Conservation (phyloP, 2,329 filamentous ascomycete genomes). For the Xylariaceae sp. region DNA sequence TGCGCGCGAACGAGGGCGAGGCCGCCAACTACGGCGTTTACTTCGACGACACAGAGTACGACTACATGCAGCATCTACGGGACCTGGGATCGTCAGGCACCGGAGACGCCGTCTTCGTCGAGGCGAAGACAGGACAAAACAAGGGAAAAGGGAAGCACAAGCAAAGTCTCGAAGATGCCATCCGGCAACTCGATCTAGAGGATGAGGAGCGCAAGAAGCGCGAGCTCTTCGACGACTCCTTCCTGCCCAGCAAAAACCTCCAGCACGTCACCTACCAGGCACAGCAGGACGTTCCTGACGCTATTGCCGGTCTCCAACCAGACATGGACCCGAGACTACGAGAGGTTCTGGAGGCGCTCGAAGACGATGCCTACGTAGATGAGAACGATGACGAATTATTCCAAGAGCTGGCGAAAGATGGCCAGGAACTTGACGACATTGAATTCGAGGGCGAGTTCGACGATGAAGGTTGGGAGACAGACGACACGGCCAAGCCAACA, state of each 20-base stretch:
- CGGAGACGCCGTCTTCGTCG: slow-evolving; percentile 78
- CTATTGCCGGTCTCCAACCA: slow-evolving; percentile 88
- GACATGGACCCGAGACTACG: slow-evolving; percentile 94
- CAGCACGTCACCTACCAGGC: slow-evolving; percentile 78
- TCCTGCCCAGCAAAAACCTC: slow-evolving; percentile 76
- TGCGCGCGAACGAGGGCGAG: slow-evolving; percentile 90
- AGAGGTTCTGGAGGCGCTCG: slow-evolving; percentile 87
- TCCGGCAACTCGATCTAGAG: slow-evolving; percentile 58
- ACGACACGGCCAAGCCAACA: slow-evolving; percentile 78
- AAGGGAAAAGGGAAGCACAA: slow-evolving; percentile 73
- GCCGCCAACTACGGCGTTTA: slow-evolving; percentile 91
- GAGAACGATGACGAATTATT: slow-evolving; percentile 82
- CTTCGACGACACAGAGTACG: slow-evolving; percentile 92
- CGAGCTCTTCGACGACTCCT: slow-evolving; percentile 66
- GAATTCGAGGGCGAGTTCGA: slow-evolving; percentile 70
- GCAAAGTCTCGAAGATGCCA: slow-evolving; percentile 74
- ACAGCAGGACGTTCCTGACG: slow-evolving; percentile 88
- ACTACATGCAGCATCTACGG: slow-evolving; percentile 98
- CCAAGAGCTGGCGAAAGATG: slow-evolving; percentile 63
- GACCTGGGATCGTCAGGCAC: slow-evolving; percentile 67
- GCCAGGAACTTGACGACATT: slow-evolving; percentile 67
- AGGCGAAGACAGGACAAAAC: slow-evolving; percentile 51
- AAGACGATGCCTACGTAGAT: slow-evolving; percentile 89
- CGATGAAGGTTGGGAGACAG: slow-evolving; percentile 91
- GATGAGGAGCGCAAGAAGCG: slow-evolving; percentile 42